A percentile compares a stretch with the other conserved stretches of the same genome.
These are phyloP conservation scores for Zhuliangozyma parablackwelliae DNA, from an alignment of 1,139 yeast species.

Conservation along the genomic window DNA sequence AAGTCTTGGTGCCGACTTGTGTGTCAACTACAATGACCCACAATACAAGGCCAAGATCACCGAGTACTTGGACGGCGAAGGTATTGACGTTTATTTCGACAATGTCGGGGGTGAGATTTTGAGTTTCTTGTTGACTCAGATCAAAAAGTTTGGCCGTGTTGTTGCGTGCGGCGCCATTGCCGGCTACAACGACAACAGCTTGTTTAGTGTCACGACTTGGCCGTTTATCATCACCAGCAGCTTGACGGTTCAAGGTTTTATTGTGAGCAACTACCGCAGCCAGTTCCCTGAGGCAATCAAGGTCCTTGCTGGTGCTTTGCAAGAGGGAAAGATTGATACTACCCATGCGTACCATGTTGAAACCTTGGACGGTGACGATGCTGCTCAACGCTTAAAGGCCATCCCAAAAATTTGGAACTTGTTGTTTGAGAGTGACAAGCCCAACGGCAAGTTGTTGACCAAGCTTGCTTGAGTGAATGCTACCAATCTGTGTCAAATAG, in stretches of 20 bases:
- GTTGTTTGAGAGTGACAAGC: constrained; percentile 29
- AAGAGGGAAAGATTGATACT: constrained; percentile 38
- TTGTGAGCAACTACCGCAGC: constrained; percentile 33
- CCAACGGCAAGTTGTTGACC: constrained; percentile 33
- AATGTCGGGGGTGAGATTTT: constrained; percentile 64
- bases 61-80: constrained; percentile 40
- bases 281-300: constrained; percentile 33
- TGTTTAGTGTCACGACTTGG: constrained; percentile 34
- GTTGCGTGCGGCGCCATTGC: constrained; percentile 63
- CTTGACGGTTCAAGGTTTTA: constrained; percentile 46
- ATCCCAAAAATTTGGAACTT: constrained; percentile 27
- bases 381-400: constrained; percentile 16
- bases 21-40: constrained; percentile 51
- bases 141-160: constrained; percentile 42
- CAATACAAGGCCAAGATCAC: constrained; percentile 39
- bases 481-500: too few species aligned
- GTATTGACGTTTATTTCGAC: constrained; percentile 48
- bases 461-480: constrained; percentile 17
- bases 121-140: constrained; percentile 38
- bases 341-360: constrained; percentile 20
- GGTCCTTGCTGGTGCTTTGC: constrained; percentile 28
- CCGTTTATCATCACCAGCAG: constrained; percentile 42
- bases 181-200: constrained; percentile 46
- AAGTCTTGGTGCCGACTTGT: constrained; percentile 50
- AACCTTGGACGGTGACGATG: constrained; percentile 19